A percentile compares a stretch with the other conserved stretches of the same genome.
phyloP scores from a whole-genome alignment of 371 early-diverging fungal genomes.

The Parasitella parasitica region DNA sequence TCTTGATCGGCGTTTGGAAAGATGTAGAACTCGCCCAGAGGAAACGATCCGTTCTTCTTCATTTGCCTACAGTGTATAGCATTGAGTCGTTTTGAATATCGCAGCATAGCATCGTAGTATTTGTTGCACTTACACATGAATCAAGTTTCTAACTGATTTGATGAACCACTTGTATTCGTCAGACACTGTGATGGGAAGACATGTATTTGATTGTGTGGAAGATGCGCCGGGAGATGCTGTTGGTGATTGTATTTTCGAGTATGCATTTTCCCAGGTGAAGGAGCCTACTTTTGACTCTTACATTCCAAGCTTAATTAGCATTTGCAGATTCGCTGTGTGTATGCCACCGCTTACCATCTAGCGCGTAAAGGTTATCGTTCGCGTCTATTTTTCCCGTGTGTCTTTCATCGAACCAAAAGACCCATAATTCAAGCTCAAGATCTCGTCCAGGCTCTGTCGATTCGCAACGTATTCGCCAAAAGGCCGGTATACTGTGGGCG shows the following conservation, averaged over 20 bases:
- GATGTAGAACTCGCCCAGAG: slow-evolving; percentile 47
- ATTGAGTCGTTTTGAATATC: background rate
- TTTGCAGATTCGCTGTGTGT: background rate
- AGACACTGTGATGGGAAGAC: slow-evolving; percentile 28
- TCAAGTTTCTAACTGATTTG: slow-evolving; percentile 35
- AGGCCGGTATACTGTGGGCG: slow-evolving; percentile 29
- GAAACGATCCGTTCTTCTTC: slow-evolving; percentile 34
- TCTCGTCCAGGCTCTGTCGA: slow-evolving; percentile 6
- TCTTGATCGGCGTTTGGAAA: slow-evolving; percentile 18
- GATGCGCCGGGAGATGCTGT: slow-evolving; percentile 33
- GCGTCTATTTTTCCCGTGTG: slow-evolving; percentile 45
- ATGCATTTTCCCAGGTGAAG: slow-evolving; percentile 46
- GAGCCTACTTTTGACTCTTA: slow-evolving; percentile 42
- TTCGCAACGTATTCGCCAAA: slow-evolving; percentile 29
- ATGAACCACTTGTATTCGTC: slow-evolving; percentile 45
- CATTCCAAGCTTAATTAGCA: background rate
- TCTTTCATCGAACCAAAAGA: slow-evolving; percentile 53
- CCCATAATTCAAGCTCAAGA: slow-evolving; percentile 39
- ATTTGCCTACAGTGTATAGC: slow-evolving; percentile 27
- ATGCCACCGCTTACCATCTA: slow-evolving; percentile 30
- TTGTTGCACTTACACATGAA: slow-evolving; percentile 29
- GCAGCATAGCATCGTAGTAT: background rate
- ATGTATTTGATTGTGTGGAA: slow-evolving; percentile 22
- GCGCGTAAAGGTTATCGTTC: slow-evolving; percentile 24
- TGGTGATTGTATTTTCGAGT: slow-evolving; percentile 32